Evolutionary conservation across 208 protist species (phyloP).

Genomic region (Wallacemonas sp.): DNA sequence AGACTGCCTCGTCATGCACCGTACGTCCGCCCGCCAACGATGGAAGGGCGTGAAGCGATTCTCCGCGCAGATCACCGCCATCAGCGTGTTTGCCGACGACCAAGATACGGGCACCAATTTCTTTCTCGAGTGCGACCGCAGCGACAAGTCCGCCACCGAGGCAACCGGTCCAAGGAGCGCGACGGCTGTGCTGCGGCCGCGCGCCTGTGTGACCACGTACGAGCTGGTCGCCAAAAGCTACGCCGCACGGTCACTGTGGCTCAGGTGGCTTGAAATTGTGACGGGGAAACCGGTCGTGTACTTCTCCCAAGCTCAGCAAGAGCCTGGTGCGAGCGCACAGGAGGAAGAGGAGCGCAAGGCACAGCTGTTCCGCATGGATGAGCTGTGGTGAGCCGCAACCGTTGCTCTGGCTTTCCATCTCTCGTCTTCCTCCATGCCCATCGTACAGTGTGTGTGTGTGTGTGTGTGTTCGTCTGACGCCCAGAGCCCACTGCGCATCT

Average conservation of each 20-base stretch:
- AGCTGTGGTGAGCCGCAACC: constrained; percentile 20
- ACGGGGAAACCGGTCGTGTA: constrained; percentile 33
- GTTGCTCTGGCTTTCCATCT: no score
- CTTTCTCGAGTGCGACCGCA: constrained; percentile 23
- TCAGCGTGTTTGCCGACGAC: constrained; percentile 34
- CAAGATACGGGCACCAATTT: constrained; percentile 28
- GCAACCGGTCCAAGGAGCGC: background rate
- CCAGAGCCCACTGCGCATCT: no score
- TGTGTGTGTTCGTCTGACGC: no score
- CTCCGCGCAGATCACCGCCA: constrained; percentile 8
- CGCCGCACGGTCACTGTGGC: constrained; percentile 32
- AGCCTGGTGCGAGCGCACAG: constrained; percentile 19
- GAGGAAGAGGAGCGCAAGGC: constrained; percentile 15
- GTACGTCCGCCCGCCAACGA: constrained; percentile 15
- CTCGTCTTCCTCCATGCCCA: no score
- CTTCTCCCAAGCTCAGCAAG: constrained; percentile 28
- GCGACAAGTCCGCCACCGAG: background rate
- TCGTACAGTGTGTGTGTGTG: no score
- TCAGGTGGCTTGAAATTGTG: constrained; percentile 49
- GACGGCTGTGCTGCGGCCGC: constrained; percentile 6
- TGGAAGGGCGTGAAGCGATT: constrained; percentile 25
- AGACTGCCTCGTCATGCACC: constrained; percentile 24
- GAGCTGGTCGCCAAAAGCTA: constrained; percentile 42
- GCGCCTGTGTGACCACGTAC: constrained; percentile 21
- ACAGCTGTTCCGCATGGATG: constrained; percentile 14